Evolutionary conservation across 495 filamentous ascomycete genomes (phyloP).

Genomic region (Trypethelium eluteriae): DNA sequence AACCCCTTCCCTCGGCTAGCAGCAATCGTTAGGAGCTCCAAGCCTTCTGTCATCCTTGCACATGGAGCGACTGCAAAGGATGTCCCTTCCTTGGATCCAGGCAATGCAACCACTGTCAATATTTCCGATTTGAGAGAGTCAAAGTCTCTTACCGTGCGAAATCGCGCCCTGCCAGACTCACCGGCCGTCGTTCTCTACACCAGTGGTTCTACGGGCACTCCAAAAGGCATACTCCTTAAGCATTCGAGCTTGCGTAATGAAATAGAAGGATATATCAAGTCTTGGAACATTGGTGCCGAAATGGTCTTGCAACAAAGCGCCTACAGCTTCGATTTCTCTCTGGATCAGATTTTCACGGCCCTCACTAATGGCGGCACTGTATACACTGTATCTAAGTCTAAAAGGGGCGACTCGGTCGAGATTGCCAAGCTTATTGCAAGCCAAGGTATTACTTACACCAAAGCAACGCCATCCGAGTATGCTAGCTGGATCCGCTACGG

Average conservation of each 20-base stretch:
- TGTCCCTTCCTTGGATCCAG: neutral
- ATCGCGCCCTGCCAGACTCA: neutral
- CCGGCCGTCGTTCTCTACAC: neutral
- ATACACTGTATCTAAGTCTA: conserved; percentile 18
- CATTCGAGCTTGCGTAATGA: conserved; percentile 18
- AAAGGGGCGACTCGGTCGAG: conserved; percentile 13
- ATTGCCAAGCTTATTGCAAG: conserved; percentile 29
- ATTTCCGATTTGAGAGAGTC: neutral
- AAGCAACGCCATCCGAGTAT: conserved; percentile 42
- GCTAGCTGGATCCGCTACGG: conserved; percentile 29
- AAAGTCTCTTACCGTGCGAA: neutral
- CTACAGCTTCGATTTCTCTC: conserved; percentile 37
- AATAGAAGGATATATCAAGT: neutral
- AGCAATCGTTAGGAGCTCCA: conserved; percentile 19
- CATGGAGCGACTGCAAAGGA: neutral
- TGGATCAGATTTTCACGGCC: conserved; percentile 33
- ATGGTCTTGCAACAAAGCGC: conserved; percentile 42
- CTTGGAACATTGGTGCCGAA: neutral
- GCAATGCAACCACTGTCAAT: neutral
- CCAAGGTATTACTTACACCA: conserved; percentile 35
- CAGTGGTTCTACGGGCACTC: conserved; percentile 15
- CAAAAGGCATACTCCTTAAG: conserved; percentile 18
- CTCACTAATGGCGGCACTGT: conserved; percentile 35
- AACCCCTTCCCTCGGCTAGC: conserved; percentile 33
- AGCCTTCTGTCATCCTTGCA: neutral